Conservation (phyloP, 768 basidiomycete genomes). For the Rhodotorula sphaerocarpa region DNA sequence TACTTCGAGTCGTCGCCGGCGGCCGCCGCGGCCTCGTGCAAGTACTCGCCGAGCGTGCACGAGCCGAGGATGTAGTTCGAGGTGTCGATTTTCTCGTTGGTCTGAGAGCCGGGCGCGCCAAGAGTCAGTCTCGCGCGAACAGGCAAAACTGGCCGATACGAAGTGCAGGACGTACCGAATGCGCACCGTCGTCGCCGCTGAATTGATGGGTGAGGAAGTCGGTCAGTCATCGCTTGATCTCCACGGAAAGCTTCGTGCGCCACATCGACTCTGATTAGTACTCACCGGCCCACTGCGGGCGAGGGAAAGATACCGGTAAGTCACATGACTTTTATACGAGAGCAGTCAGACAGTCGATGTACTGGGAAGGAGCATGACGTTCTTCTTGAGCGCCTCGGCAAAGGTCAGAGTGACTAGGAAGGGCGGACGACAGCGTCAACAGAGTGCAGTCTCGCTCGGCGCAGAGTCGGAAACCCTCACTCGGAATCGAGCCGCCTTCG, state of each 20-base stretch:
- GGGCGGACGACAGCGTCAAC: background rate
- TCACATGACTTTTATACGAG: no score
- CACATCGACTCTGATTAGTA: background rate
- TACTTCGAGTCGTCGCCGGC: background rate
- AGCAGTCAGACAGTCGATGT: background rate
- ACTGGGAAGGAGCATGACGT: slow-evolving; percentile 70
- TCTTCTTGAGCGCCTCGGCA: slow-evolving; percentile 75
- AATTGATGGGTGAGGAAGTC: background rate
- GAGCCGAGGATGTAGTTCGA: slow-evolving; percentile 54
- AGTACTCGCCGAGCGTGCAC: slow-evolving; percentile 69
- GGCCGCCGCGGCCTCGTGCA: slow-evolving; percentile 58
- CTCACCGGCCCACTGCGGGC: slow-evolving; percentile 43
- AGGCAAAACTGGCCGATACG: no score
- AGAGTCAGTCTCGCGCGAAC: no score
- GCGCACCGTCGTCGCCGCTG: slow-evolving; percentile 79
- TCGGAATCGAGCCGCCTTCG: slow-evolving; percentile 55
- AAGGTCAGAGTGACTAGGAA: slow-evolving; percentile 64
- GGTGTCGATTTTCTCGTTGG: slow-evolving; percentile 73
- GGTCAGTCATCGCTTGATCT: no score
- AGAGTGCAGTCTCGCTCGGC: background rate
- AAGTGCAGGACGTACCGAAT: slow-evolving; percentile 52
- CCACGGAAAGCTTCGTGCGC: background rate
- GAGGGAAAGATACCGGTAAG: no score
- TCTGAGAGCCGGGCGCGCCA: no score
- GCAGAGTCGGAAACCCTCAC: background rate